A percentile compares a stretch with the other conserved stretches of the same genome.
phyloP scores from a whole-genome alignment of 192 early-diverging fungal genomes.

The Podila epicladia region DNA sequence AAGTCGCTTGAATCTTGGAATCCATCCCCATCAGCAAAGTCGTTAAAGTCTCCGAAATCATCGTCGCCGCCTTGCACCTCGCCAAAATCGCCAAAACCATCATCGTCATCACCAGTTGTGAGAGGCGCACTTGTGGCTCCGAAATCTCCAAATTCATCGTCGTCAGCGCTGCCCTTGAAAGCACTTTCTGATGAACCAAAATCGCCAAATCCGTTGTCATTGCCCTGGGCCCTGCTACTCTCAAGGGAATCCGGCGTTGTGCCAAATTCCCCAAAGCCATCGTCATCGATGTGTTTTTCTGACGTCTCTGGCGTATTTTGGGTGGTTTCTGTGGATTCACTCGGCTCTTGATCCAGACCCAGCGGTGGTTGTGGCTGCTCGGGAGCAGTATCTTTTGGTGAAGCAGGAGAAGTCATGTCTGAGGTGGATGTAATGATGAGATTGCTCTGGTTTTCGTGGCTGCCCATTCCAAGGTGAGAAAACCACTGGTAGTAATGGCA shows the following conservation, averaged over 20 bases:
- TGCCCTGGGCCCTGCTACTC: not conserved
- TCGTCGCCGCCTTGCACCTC: constrained; percentile 19
- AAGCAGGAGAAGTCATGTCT: not conserved
- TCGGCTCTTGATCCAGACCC: not conserved
- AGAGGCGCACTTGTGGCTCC: constrained; percentile 1
- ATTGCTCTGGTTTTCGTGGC: not conserved
- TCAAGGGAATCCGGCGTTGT: not conserved
- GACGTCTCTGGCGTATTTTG: not conserved
- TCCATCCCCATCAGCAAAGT: constrained; percentile 31
- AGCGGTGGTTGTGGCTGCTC: not conserved
- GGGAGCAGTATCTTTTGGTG: not conserved
- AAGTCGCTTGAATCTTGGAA: constrained; percentile 32
- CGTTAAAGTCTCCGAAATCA: constrained; percentile 49
- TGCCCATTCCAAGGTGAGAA: constrained; percentile 2
- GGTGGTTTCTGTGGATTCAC: not conserved
- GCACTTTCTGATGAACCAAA: constrained; percentile 12
- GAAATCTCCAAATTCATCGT: constrained; percentile 9
- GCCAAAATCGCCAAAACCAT: constrained; percentile 49
- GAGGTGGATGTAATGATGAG: not conserved
- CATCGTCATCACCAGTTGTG: constrained; percentile 13
- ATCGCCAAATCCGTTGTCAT: constrained; percentile 18
- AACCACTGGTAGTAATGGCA: too few species aligned
- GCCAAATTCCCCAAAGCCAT: constrained; percentile 38
- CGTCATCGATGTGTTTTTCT: not conserved
- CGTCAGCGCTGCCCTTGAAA: not conserved